Evolutionary conservation across 352 stramenopile species (phyloP).

Genomic region (Globisporangium emineosum): DNA sequence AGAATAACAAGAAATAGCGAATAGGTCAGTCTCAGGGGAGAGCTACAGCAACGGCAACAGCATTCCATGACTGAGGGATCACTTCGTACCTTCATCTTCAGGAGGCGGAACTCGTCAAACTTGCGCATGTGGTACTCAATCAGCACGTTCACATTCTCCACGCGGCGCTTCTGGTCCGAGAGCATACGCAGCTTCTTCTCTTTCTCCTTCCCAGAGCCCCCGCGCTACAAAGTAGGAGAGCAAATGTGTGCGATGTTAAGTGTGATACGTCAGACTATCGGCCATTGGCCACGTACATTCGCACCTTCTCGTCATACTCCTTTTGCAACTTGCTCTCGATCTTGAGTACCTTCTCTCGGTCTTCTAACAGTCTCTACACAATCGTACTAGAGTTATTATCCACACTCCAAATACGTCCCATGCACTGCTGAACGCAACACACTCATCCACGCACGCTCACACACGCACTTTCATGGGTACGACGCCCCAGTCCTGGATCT

Average conservation of each 20-base stretch:
- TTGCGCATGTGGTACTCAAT: constrained; percentile 71
- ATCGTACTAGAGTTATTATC: neutral
- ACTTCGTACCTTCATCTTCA: constrained; percentile 70
- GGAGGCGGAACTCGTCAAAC: constrained; percentile 67
- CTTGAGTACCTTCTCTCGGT: constrained; percentile 80
- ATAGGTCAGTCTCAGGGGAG: neutral
- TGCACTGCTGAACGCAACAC: neutral
- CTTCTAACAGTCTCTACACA: constrained; percentile 63
- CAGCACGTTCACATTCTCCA: constrained; percentile 78
- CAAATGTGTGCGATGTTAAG: too few relatives aligned
- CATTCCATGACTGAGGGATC: neutral
- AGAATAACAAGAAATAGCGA: neutral
- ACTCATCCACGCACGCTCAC: neutral
- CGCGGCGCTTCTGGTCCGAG: constrained; percentile 76
- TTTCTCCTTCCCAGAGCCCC: constrained; percentile 54
- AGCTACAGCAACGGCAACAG: neutral
- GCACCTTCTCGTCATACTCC: constrained; percentile 61
- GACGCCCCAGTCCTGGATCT: constrained; percentile 83
- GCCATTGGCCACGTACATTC: too few relatives aligned
- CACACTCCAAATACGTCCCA: too few relatives aligned
- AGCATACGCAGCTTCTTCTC: constrained; percentile 83
- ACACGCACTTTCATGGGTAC: constrained; percentile 68
- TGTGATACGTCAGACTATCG: too few relatives aligned
- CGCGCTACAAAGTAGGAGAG: constrained; percentile 23
- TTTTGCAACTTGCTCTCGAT: constrained; percentile 73